phyloP scores from a whole-genome alignment of 352 stramenopile species.

The Pythium brachiatum region DNA sequence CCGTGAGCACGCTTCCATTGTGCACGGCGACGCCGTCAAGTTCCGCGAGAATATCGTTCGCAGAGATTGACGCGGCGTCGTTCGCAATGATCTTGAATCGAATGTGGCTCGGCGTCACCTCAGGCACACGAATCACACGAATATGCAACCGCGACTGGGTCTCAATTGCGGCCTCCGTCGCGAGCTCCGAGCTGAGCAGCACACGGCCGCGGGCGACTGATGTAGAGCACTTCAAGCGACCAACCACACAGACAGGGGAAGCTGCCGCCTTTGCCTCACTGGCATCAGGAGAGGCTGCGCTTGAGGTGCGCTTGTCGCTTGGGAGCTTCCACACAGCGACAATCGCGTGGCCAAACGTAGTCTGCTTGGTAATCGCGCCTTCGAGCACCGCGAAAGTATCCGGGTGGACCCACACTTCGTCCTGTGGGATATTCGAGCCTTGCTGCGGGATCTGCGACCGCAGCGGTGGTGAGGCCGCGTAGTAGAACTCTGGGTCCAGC shows the following conservation, averaged over 20 bases:
- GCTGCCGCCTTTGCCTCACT: constrained; percentile 3
- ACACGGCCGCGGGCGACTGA: constrained; percentile 34
- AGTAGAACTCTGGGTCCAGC: constrained; percentile 56
- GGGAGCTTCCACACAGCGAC: constrained; percentile 23
- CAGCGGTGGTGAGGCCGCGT: constrained; percentile 49
- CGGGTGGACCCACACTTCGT: constrained; percentile 72
- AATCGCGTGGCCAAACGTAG: neutral
- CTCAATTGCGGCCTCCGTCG: constrained; percentile 21
- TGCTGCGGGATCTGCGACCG: constrained; percentile 36
- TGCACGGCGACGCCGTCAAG: constrained; percentile 4
- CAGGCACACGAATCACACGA: constrained; percentile 53
- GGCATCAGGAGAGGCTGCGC: neutral
- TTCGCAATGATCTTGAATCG: constrained; percentile 1
- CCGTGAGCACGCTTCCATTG: constrained; percentile 7
- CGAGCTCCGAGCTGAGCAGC: constrained; percentile 33
- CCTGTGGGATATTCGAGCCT: constrained; percentile 11
- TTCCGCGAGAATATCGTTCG: neutral
- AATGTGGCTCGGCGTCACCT: constrained; percentile 12
- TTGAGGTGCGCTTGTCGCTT: constrained; percentile 1
- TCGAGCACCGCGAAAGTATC: constrained; percentile 59
- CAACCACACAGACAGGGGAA: constrained; percentile 4
- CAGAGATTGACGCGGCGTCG: neutral
- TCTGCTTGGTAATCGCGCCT: constrained; percentile 35
- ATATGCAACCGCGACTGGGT: constrained; percentile 29
- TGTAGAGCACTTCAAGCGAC: constrained; percentile 35